Evolutionary conservation across 2,329 filamentous ascomycete species (phyloP), one percentile per base, ranked within the genome.

Genomic region (Calonectria hawksworthii): DNA sequence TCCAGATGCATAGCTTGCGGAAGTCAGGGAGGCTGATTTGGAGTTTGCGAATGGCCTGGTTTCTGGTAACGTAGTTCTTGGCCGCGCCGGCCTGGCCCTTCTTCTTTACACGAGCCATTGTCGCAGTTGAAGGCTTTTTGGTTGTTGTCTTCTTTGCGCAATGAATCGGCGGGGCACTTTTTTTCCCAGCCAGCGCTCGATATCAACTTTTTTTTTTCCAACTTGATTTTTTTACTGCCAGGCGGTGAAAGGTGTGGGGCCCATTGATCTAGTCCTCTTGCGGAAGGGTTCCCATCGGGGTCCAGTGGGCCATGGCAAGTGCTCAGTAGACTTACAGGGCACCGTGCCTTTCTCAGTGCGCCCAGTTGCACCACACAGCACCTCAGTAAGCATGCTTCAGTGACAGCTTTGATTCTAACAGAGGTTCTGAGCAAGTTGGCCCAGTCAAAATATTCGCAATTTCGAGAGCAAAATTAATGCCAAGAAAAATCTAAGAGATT

Each of bases 1-100:
- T 99, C 94, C 98, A 99, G 86, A 99, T 99, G 89, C 97, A 99
- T 84, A 99, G 91, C 88, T 98, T 94, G 87, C 97, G 94, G 88
- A 99, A 99, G 88, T 99, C 97, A 80, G 96, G 96, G 72, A 99
- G 92, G 83, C 95, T 98, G 86, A 99, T 94, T 88, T 99, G 97
- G 77, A 99, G 93, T 89, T 99, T 99, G 86, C 96, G 95, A 82
- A 99, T 95, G 59, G 97, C 97, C 89, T 98, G 96, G 52, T 96
- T 98, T 86, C 97, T 92, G 73, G 97, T 99, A 82, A 99, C 96
- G 89, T 96, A 99, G 91, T 99, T 99, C 89, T 97, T 98, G 88
- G 96, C 96, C 86, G 95, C 94, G 86, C 97, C 97, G 84, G 96
- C 90, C 85, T 94, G 93, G 84, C 96, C 96, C 89, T 96, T 98